phyloP scores from a whole-genome alignment of 495 filamentous ascomycete genomes.

The Elaphomyces granulatus region DNA sequence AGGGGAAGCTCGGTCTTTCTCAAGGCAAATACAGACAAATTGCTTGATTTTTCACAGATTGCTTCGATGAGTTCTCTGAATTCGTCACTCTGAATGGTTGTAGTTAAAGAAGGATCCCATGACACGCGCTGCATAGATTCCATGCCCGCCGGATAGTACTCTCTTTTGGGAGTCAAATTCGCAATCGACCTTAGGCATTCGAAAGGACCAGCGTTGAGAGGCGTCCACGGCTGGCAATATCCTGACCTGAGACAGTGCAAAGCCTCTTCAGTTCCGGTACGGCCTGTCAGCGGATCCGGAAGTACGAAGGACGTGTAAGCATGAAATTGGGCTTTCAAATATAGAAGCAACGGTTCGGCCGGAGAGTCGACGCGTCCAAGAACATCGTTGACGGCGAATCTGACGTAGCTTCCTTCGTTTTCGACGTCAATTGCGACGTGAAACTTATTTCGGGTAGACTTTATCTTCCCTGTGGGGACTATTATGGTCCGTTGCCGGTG shows the following conservation, averaged over 20 bases:
- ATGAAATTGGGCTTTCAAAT: conserved; percentile 41
- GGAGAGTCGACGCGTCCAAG: conserved; percentile 35
- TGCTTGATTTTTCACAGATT: conserved; percentile 27
- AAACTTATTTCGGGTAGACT: conserved; percentile 4
- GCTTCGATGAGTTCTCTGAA: conserved; percentile 24
- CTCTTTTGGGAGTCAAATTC: conserved; percentile 34
- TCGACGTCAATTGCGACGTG: conserved; percentile 31
- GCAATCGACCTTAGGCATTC: conserved; percentile 30
- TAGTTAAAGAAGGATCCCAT: conserved; percentile 31
- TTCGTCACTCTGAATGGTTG: conserved; percentile 40
- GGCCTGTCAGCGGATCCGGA: conserved; percentile 39
- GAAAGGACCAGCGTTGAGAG: conserved; percentile 21
- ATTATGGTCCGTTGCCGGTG: conserved; percentile 32
- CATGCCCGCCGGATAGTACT: conserved; percentile 42
- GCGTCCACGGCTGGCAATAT: conserved; percentile 34
- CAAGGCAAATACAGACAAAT: conserved; percentile 17
- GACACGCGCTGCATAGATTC: conserved; percentile 32
- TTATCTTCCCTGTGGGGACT: conserved; percentile 28
- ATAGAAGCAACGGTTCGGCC: conserved; percentile 33
- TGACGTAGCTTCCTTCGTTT: conserved; percentile 21
- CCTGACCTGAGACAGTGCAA: conserved; percentile 33
- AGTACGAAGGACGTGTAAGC: conserved; percentile 42
- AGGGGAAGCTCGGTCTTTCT: not conserved
- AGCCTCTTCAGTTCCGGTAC: conserved; percentile 47
- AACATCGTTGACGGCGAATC: conserved; percentile 31